Evolutionary conservation across 2,329 filamentous ascomycete genomes (phyloP), one percentile per base, ranked within the genome.

Genomic region (Nannizziopsis arthrosporioides): DNA sequence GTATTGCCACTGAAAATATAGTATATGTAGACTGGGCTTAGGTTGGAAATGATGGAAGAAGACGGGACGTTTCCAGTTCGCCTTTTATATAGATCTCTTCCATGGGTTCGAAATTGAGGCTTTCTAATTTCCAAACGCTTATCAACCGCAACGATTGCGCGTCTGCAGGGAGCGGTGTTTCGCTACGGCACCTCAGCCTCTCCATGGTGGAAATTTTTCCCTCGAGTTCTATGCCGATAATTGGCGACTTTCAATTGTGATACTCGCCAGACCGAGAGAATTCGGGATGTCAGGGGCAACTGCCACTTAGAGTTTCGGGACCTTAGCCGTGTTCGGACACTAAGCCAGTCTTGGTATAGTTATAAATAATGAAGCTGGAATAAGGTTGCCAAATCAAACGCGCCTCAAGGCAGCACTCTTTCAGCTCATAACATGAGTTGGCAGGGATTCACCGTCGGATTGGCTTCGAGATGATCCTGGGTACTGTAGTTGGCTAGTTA

Each of bases 251-350:
- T 27, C 22, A 3, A 27, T 7, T 7, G 22, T 27, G 22, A 27
- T 27, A 27, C 22, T 27, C 22, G 22, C 22, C 22, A 27, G 22
- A 3, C 4, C 22, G 22, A 27, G 4, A 3, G 22, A 27, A 27
- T 22, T 42, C 38, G 34, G 44, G 42, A 36, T 40, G 5, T 40
- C 19, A 17, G 35, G 44, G 36, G 5, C 14, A 32, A 5, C n/a
- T n/a, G 17, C 22, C 4, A 5, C 11, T 42, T 42, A 30, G 39
- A 43, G 30, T 47, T 37, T 22, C 39, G 39, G 18, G 40, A 32
- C 17, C 27, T 27, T n/a, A 35, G 17, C 35, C 49, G 49, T 51
- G 35, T 51, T 51, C 49, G 49, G 49, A 51, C 44, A 51, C 49
- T 51, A 51, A 51, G 27, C 49, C 36, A 4, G n/a, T 40, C 41